phyloP scores from a whole-genome alignment of 257 asterid genomes.

The Gardenia jasminoides region DNA sequence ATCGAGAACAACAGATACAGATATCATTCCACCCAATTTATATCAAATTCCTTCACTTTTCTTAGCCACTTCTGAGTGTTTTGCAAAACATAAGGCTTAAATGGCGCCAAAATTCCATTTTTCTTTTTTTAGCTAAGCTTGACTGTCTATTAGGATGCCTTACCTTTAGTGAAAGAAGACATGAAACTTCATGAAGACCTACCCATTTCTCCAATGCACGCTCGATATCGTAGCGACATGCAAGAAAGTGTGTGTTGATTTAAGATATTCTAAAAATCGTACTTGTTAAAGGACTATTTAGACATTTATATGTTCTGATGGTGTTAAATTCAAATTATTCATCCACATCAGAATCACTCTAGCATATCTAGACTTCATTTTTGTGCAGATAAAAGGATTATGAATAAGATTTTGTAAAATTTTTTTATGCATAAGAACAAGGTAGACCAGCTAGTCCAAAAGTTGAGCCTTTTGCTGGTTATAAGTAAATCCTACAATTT shows the following conservation, averaged over 20 bases:
- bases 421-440: too few species aligned
- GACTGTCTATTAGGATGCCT: too few species aligned
- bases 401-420: too few species aligned
- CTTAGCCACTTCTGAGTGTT: constrained; percentile 63
- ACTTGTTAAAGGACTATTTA: not conserved
- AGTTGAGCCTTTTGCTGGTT: too few species aligned
- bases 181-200: constrained; percentile 84
- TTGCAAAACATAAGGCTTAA: constrained; percentile 53
- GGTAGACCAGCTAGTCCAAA: too few species aligned
- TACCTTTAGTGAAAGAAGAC: too few species aligned
- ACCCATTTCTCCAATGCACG: constrained; percentile 99
- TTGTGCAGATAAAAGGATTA: not conserved
- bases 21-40: constrained; percentile 69
- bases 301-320: too few species aligned
- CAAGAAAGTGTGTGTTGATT: not conserved
- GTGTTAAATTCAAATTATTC: too few species aligned
- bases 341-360: too few species aligned
- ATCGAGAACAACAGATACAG: too few species aligned
- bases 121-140: constrained; percentile 55
- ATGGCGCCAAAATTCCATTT: constrained; percentile 32
- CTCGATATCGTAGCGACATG: constrained; percentile 87
- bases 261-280: not conserved
- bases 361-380: not conserved
- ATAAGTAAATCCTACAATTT: too few species aligned
- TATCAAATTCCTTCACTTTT: constrained; percentile 71